Conservation (phyloP, 306 rosid genomes). For the Prunus mume region DNA sequence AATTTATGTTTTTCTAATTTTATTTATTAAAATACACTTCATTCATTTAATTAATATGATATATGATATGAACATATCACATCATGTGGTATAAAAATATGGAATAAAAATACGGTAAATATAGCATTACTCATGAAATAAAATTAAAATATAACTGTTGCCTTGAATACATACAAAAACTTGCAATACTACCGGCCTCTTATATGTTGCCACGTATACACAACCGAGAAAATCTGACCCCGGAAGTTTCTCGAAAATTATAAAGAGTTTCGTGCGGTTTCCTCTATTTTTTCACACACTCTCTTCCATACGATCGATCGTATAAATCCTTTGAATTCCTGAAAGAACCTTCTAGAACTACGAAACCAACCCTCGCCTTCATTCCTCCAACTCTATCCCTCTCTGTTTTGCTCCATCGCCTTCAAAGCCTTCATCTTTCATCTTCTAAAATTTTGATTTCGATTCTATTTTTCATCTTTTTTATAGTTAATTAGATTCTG, state of each 20-base stretch:
- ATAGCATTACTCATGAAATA: too few relatives aligned
- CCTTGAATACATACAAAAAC: not conserved
- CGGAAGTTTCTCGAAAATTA: conserved; percentile 68
- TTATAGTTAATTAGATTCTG: not conserved
- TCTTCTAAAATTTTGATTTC: not conserved
- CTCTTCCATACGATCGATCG: not conserved
- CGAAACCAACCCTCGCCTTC: not conserved
- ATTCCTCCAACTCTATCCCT: not conserved
- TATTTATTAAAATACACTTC: too few relatives aligned
- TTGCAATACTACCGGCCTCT: not conserved
- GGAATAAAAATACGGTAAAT: too few relatives aligned
- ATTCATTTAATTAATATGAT: too few relatives aligned
- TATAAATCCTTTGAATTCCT: conserved; percentile 16
- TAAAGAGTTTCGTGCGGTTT: conserved; percentile 48
- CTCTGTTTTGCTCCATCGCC: not conserved
- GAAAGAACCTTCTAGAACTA: conserved; percentile 80
- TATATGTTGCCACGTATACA: conserved; percentile 9
- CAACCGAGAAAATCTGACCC: conserved; percentile 22
- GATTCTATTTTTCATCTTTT: not conserved
- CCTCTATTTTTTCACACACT: conserved; percentile 15
- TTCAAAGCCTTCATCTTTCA: not conserved
- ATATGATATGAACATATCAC: too few relatives aligned
- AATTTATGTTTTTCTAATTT: too few relatives aligned
- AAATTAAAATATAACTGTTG: too few relatives aligned
- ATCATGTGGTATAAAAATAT: too few relatives aligned